Evolutionary conservation across 1,139 yeast species (phyloP), one percentile per base, ranked within the genome.

Genomic region (Suhomyces ambrosiae): DNA sequence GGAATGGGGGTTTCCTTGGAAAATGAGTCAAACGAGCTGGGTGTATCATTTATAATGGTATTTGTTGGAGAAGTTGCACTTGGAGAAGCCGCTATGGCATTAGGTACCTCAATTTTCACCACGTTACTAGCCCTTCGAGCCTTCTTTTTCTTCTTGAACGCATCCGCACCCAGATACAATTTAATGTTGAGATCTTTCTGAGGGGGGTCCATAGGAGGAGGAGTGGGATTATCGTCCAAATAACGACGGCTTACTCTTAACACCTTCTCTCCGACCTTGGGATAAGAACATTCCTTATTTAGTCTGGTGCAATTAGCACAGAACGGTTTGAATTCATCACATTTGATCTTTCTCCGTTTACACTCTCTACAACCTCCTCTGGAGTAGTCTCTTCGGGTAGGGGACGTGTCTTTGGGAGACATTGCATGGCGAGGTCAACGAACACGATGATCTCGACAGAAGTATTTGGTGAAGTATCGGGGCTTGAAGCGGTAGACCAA

Each of bases 281-380:
- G 54, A 33, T 56, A 57, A 25, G 47, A 44, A 25, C 62, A 57
- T 4, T 35, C 42, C 34, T 56, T 57, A 25, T 45, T 49, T 13
- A 57, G 52, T n/a, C 60, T 46, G 13, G 55, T 45, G 46, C 82
- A 75, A 40, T 72, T 75, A 23, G 53, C 41, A 44, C 84, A 79
- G 14, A 51, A 51, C 1, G 84, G 84, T 46, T 76, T 76, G 5
- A 68, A 61, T 49, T 79, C 84, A 47, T 77, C 83, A 53, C 84
- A 79, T 48, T 79, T 79, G 42, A 57, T 57, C 42, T 57, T 57
- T 11, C 62, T 48, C 4, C 62, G 54, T 35, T 57, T 57, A 44
- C 62, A 57, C 33, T 57, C 62, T 12, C 53, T 48, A 40, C 62
- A 57, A 10, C 62, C 62, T 16, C 54, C 54, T 10, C 52, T 41